A percentile compares a stretch with the other conserved stretches of the same genome.
Conservation (phyloP, 106 monocot genomes). For the Vanilla planifolia region DNA sequence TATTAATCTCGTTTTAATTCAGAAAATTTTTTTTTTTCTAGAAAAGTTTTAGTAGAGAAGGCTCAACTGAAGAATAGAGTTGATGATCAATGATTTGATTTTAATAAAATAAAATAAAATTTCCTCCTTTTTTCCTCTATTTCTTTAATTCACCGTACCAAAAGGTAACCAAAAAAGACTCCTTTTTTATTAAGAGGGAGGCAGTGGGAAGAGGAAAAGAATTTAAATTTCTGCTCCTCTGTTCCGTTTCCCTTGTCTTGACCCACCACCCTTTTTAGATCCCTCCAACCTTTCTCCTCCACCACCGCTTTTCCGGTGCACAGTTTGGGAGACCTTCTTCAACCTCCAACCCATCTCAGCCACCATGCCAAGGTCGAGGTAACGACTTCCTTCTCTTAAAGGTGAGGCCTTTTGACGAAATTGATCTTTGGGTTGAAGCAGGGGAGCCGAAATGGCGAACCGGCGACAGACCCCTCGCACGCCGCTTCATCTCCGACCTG, state of each 20-base stretch:
- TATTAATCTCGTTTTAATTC: too few relatives aligned
- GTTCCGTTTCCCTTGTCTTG: background rate
- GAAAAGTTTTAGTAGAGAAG: too few relatives aligned
- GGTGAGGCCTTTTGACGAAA: too few relatives aligned
- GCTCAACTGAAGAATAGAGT: too few relatives aligned
- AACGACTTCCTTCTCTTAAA: background rate
- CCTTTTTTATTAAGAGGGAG: too few relatives aligned
- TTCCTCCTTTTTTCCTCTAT: too few relatives aligned
- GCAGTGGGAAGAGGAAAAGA: too few relatives aligned
- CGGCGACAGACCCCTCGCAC: slow-evolving; percentile 9
- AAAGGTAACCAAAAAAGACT: too few relatives aligned
- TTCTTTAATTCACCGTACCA: too few relatives aligned
- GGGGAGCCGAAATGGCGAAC: slow-evolving; percentile 9
- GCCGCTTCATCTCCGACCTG: slow-evolving; percentile 12
- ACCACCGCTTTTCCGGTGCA: background rate
- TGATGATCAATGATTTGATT: too few relatives aligned
- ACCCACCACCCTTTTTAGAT: background rate
- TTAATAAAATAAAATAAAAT: too few relatives aligned
- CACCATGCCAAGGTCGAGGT: background rate
- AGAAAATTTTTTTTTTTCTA: too few relatives aligned
- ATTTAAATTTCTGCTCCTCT: background rate
- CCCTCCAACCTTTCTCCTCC: background rate
- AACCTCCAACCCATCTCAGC: background rate
- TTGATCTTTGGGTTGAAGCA: slow-evolving; percentile 6
- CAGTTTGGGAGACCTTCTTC: background rate